Base-by-base conservation (phyloP, 1,139 yeast genomes). In the Pneumocystis carinii region DNA sequence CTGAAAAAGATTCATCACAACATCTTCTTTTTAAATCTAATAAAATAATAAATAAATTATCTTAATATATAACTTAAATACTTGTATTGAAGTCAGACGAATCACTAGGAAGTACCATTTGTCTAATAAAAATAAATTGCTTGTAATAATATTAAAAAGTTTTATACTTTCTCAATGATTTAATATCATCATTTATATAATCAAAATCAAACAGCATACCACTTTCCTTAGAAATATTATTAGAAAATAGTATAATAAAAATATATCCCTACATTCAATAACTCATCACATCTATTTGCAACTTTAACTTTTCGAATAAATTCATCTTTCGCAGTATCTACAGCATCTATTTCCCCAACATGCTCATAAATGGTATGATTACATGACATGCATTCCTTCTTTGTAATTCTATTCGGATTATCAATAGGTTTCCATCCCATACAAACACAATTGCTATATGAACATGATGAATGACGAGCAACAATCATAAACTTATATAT, bases 21-120 rank as follows among this genome's bases (percentile, higher is more conserved):
- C 72, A 76, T 2, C 73, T 75, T 3, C 71, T 75, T 5, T 74
- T 75, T 7, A 73, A 75, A 24, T 29, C 36, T 63, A 63, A 38
- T 24, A n/a, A n/a, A 53, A 37, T 61, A 61, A 41, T 61, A 41
- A 10, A 17, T 15, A 42, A 29, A 38, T 17, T n/a, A 37, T 58
- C 32, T 37, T 58, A 53, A 19, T 36, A n/a, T 15, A 60, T 19
- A 4, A 39, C 29, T 29, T 48, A 62, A 17, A 63, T 41, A 36
- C 58, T 61, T 36, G 5, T 29, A 59, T 61, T 59, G 19, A 27
- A 55, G 32, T 59, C 32, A 48, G 29, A 10, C 12, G 55, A 48
- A 24, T 63, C 38, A 58, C 15, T n/a, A 61, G 62, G 42, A 17
- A 39, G 55, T 2, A 35, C 12, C 48, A 36, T 55, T 48, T 55